phyloP scores from a whole-genome alignment of 345 rosid species.

The Moricandia arvensis region DNA sequence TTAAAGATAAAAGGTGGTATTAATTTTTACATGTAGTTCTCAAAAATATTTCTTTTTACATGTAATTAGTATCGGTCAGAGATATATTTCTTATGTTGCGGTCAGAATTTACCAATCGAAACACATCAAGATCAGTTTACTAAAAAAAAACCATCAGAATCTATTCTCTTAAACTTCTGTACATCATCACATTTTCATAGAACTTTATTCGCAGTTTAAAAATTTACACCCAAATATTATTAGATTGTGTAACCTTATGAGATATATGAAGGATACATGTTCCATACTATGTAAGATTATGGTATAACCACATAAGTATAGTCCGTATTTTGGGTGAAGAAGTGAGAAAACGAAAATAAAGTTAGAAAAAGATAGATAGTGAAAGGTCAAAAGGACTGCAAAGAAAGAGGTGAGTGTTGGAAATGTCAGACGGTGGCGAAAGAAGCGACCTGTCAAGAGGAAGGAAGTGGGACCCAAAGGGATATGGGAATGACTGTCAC shows the following conservation, averaged over 20 bases:
- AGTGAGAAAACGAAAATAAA: not conserved
- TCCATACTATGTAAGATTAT: not conserved
- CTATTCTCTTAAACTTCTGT: not conserved
- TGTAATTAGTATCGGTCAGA: not conserved
- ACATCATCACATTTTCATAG: not conserved
- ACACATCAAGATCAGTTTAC: not conserved
- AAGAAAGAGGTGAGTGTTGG: not conserved
- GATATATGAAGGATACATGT: not conserved
- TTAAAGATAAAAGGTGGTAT: not conserved
- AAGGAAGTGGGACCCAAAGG: conserved; percentile 12
- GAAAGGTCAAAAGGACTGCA: conserved; percentile 9
- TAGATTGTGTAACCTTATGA: not conserved
- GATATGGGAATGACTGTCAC: conserved; percentile 26
- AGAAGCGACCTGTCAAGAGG: conserved; percentile 35
- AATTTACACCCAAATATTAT: not conserved
- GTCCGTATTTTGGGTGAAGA: not conserved
- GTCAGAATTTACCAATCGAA: not conserved
- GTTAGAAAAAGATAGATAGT: not conserved
- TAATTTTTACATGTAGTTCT: too few relatives aligned
- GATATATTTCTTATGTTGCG: not conserved
- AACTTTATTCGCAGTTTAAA: not conserved
- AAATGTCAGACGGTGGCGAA: conserved; percentile 22
- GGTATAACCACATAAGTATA: not conserved
- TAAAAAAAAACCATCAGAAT: not conserved
- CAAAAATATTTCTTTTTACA: too few relatives aligned